phyloP scores from a whole-genome alignment of 305 asterid genomes.

The Fraxinus baroniana region DNA sequence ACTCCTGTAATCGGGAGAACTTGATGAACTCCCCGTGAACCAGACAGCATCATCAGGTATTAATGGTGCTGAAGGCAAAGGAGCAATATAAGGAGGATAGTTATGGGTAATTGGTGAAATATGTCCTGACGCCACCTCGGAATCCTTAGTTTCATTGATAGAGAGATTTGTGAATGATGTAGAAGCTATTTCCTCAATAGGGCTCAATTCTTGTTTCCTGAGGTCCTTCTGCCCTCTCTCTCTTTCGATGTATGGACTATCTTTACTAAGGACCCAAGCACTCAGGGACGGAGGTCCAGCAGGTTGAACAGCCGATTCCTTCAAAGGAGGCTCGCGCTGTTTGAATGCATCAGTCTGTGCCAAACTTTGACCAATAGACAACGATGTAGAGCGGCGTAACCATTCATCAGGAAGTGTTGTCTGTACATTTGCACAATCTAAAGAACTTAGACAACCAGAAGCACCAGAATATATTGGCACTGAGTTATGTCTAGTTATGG shows the following conservation, averaged over 20 bases:
- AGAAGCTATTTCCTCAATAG: conserved; percentile 58
- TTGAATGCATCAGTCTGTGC: conserved; percentile 42
- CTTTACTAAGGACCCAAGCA: conserved; percentile 62
- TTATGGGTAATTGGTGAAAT: conserved; percentile 33
- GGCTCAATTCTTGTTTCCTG: conserved; percentile 44
- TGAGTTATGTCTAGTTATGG: conserved; percentile 69
- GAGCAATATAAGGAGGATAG: conserved; percentile 48
- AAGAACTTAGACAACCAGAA: conserved; percentile 28
- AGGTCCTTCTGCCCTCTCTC: conserved; percentile 36
- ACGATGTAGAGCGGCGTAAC: conserved; percentile 62
- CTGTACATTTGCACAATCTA: conserved; percentile 20
- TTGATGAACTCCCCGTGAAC: conserved; percentile 35
- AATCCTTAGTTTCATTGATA: conserved; percentile 31
- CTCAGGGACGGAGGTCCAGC: conserved; percentile 83
- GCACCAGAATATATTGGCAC: conserved; percentile 51
- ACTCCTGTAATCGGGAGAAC: neutral
- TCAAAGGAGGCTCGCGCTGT: conserved; percentile 35
- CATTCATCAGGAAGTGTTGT: conserved; percentile 43
- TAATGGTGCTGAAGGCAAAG: conserved; percentile 81
- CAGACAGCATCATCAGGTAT: conserved; percentile 65
- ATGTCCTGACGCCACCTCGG: conserved; percentile 25
- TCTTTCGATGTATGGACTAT: conserved; percentile 31
- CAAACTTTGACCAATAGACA: conserved; percentile 45
- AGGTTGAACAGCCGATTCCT: conserved; percentile 43
- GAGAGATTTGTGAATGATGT: conserved; percentile 49